These are phyloP conservation scores for Nakazawaea holstii DNA, from an alignment of 805 yeast species.

Conservation along the genomic window DNA sequence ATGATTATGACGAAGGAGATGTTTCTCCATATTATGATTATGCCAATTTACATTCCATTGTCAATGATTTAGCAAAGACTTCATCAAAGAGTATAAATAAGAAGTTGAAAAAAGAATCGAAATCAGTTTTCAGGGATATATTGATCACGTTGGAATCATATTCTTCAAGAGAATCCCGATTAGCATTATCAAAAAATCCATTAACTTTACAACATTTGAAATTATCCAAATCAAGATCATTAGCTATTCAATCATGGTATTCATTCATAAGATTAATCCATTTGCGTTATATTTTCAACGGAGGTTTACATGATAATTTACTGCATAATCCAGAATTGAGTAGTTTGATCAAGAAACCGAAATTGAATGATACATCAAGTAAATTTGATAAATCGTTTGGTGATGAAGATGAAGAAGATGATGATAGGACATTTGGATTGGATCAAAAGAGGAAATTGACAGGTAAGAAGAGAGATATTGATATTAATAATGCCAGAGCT, in stretches of 20 bases:
- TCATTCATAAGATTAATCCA: conserved; percentile 42
- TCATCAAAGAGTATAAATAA: conserved; percentile 56
- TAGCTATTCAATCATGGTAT: conserved; percentile 46
- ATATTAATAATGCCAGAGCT: conserved; percentile 21
- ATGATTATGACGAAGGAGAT: conserved; percentile 32
- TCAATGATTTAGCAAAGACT: conserved; percentile 40
- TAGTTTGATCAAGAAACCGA: conserved; percentile 19
- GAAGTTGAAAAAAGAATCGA: conserved; percentile 54
- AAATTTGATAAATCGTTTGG: conserved; percentile 11
- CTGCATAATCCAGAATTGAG: conserved; percentile 30
- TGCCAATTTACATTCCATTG: conserved; percentile 35
- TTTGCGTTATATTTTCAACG: conserved; percentile 46
- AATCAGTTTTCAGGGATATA: conserved; percentile 57
- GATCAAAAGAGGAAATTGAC: conserved; percentile 14
- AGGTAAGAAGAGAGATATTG: conserved; percentile 20
- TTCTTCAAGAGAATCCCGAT: conserved; percentile 27
- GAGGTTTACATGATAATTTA: conserved; percentile 45
- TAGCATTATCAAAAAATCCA: conserved; percentile 22
- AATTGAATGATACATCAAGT: conserved; percentile 9
- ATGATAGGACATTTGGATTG: conserved; percentile 10
- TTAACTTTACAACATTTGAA: conserved; percentile 28
- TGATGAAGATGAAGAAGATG: conserved; percentile 9
- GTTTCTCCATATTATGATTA: conserved; percentile 50
- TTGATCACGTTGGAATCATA: conserved; percentile 39
- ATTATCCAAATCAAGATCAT: conserved; percentile 37